Percentiles rank a stretch among this genome's conserved stretches.
Evolutionary conservation across 2,329 filamentous ascomycete genomes (phyloP).

Genomic region (Hypoxylon sp.): DNA sequence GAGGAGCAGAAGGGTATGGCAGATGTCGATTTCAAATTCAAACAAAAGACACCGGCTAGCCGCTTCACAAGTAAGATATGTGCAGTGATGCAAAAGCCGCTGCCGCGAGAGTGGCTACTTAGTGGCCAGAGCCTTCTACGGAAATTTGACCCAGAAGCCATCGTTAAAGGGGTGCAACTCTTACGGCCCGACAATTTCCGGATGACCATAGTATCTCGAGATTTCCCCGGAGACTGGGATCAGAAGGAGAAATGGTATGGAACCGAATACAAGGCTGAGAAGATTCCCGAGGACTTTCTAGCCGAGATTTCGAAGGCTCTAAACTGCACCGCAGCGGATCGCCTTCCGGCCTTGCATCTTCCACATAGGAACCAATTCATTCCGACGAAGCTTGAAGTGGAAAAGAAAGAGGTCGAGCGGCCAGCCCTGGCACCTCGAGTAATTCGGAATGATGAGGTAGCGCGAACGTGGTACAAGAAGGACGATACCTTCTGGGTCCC

Average conservation of each 20-base stretch:
- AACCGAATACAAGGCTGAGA: constrained; percentile 89
- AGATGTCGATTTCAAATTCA: constrained; percentile 95
- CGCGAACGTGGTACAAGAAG: constrained; percentile 97
- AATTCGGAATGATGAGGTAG: constrained; percentile 84
- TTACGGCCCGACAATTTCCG: constrained; percentile 92
- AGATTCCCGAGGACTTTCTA: constrained; percentile 83
- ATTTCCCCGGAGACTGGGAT: constrained; percentile 87
- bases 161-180: constrained; percentile 79
- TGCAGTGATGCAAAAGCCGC: constrained; percentile 90
- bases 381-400: constrained; percentile 91
- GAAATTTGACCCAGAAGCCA: constrained; percentile 83
- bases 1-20: constrained; percentile 91
- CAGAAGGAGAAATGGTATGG: constrained; percentile 97
- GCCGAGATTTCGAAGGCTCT: constrained; percentile 77
- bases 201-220: constrained; percentile 85
- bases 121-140: constrained; percentile 83
- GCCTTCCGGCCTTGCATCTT: constrained; percentile 82
- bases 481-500: constrained; percentile 99
- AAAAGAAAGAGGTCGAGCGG: constrained; percentile 89
- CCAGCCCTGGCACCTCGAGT: constrained; percentile 82
- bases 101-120: constrained; percentile 88
- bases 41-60: constrained; percentile 90
- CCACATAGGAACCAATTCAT: constrained; percentile 97
- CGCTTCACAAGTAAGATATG: constrained; percentile 89
- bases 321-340: constrained; percentile 68